Evolutionary conservation across 2,329 filamentous ascomycete species (phyloP), one percentile per base, ranked within the genome.

Genomic region (Alternaria metachromatica): DNA sequence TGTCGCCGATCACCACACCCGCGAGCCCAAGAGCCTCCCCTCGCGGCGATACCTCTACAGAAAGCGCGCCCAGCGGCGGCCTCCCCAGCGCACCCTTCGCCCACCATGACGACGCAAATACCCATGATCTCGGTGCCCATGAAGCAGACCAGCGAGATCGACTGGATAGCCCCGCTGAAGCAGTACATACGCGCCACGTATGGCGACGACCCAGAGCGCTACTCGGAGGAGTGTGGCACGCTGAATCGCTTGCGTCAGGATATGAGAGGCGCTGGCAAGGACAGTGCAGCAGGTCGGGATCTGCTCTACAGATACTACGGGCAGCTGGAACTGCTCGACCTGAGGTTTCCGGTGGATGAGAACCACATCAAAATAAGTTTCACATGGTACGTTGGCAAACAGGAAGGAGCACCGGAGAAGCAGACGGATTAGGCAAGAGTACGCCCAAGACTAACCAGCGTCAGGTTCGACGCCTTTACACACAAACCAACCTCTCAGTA

Each of bases 331-430:
- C 86, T 99, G 56, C 84, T 99, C 66, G 96, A 99, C 80, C 83
- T 99, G 75, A 88, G 96, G 65, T 99, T 99, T 77, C 96, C 96
- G 0, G 94, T 99, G 49, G 96, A 99, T 74, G 96, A 99, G 84
- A 96, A 97, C 77, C 95, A 99, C 78, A 98, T 99, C 84, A 98
- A 98, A 84, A 97, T 99, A 75, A 93, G 92, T 8, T 99, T 99
- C 79, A 98, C 95, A 69, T 99, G 96, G 96, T 97, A 87, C 67
- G 83, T 70, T 23, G 20, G 15, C 45, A 18, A 13, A 21, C 11
- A 21, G 11, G 18, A 46, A 23, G 50, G 12, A n/a, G 28, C 25
- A 30, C 10, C 45, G 13, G 33, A 37, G n/a, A 37, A 46, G 30
- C 51, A n/a, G 50, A n/a, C 13, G 18, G 18, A 37, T 6, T 15